Percentiles rank a stretch among this genome's conserved stretches.
phyloP scores from a whole-genome alignment of 2,329 filamentous ascomycete genomes.

The Fulvia fulva region DNA sequence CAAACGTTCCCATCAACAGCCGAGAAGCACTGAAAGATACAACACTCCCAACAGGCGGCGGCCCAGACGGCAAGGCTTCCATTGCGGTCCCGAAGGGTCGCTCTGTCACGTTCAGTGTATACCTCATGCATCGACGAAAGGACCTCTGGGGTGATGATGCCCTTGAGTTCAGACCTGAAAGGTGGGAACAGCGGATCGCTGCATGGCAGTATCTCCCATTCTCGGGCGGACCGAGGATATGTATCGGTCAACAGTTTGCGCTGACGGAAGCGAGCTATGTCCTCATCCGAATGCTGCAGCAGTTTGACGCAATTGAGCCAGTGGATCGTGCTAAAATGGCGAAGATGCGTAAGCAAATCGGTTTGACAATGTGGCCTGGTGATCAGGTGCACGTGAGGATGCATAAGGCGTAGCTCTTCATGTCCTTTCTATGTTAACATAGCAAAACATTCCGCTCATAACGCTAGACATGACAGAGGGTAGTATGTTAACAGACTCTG shows the following conservation, averaged over 20 bases:
- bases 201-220: constrained; percentile 37
- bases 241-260: constrained; percentile 63
- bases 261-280: constrained; percentile 73
- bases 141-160: constrained; percentile 50
- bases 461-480: not conserved
- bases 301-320: constrained; percentile 51
- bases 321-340: constrained; percentile 24
- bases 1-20: constrained; percentile 54
- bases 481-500: not conserved
- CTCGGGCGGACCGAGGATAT: constrained; percentile 33
- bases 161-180: constrained; percentile 46
- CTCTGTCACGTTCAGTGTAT: constrained; percentile 42
- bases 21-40: constrained; percentile 49
- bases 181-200: constrained; percentile 36
- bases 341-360: constrained; percentile 28
- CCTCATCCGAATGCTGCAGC: constrained; percentile 67
- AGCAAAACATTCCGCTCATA: not conserved
- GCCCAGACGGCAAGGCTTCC: constrained; percentile 46
- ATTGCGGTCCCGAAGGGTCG: constrained; percentile 49
- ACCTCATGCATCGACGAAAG: constrained; percentile 49
- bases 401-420: constrained; percentile 3
- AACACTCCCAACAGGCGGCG: constrained; percentile 48
- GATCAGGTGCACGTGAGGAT: constrained; percentile 25
- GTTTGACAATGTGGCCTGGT: constrained; percentile 26
- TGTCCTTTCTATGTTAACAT: not conserved